Evolutionary conservation across 2,329 filamentous ascomycete species (phyloP), one percentile per base, ranked within the genome.

Genomic region (Penicillium sp.): DNA sequence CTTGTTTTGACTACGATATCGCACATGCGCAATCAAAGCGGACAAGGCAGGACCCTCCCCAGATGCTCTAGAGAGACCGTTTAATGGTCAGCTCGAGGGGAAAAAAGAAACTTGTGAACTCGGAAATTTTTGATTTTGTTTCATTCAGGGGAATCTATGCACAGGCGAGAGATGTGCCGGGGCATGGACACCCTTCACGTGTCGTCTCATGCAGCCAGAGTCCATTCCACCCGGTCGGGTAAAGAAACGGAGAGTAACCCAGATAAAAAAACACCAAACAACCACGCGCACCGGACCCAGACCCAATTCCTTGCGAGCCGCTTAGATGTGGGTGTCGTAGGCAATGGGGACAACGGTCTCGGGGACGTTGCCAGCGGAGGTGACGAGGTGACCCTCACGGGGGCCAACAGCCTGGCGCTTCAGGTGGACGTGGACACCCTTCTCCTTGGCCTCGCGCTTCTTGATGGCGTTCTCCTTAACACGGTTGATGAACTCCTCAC

Each of bases 241-340:
- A 57, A 53, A 59, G 63, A 60, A 64, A 56, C 59, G 60, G 59
- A 61, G 58, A 34, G 52, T 48, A 55, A 62, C 57, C 58, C 56
- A 61, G 48, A 54, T 54, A 47, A 52, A 56, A 57, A 60, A 67
- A 69, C 67, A 69, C 65, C 65, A 60, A 62, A 63, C 57, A 66
- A 65, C 66, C 65, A 56, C 55, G 51, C 55, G 60, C 62, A 60
- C 61, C 62, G 57, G 46, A 58, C 61, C 60, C 52, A 61, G 57
- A 58, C 60, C 54, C 51, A 50, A 48, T 52, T 47, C 46, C 50
- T 36, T 22, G 32, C 44, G 44, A 59, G 62, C 60, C 63, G 60
- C 69, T 83, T 93, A 98, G 76, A 98, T 97, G 71, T 88, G 91
- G 67, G 93, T 98, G 82, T 97, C 93, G 84, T 97, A 98, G 69